Conservation (phyloP, 1,284 basidiomycete genomes). For the Gomphus bonarii region DNA sequence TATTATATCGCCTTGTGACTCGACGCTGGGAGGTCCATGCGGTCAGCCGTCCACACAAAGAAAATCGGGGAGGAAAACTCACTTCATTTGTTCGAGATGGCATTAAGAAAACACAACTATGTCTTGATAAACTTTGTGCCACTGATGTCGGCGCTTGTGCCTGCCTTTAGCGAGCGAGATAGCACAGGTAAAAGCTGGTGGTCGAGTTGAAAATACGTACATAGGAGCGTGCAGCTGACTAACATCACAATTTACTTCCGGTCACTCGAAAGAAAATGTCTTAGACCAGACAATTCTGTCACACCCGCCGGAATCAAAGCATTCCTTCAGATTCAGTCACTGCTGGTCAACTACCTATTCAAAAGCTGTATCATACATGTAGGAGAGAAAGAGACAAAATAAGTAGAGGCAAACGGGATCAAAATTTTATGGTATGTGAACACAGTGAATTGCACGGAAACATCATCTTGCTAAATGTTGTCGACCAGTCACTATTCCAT, state of each 20-base stretch:
- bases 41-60: neutral
- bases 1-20: slow-evolving; percentile 9
- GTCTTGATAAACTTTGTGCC: neutral
- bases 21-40: slow-evolving; percentile 1
- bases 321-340: no score
- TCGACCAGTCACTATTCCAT: no score
- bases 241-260: neutral
- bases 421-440: no score
- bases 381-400: no score
- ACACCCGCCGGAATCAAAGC: no score
- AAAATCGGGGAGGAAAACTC: neutral
- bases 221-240: neutral
- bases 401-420: no score
- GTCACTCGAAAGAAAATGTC: no score
- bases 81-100: neutral
- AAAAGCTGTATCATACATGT: no score
- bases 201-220: neutral
- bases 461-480: no score
- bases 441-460: no score
- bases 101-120: neutral
- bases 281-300: no score
- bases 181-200: neutral
- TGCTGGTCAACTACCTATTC: no score
- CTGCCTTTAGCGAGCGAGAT: neutral
- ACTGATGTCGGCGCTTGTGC: neutral